Base-by-base conservation (phyloP, 2,329 filamentous ascomycete species). In the Talaromyces sp. region DNA sequence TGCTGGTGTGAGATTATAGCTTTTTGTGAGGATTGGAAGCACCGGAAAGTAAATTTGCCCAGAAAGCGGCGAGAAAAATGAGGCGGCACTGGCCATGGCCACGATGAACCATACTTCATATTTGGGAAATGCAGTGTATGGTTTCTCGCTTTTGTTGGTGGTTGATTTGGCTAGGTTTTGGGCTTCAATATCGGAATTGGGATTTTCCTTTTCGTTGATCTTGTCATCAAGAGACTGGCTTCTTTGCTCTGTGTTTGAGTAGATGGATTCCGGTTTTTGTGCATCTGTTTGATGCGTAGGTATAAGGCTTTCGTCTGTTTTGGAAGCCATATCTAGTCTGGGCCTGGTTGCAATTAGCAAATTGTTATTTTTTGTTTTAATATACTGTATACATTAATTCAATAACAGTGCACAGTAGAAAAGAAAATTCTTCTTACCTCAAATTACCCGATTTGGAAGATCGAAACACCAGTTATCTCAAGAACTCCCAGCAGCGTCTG, bases 11-110 rank as follows among this genome's bases (percentile, higher is more conserved):
- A 64, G 28, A 22, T 61, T 58, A 25, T 65, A 64, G 44, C 70
- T 66, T 59, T 66, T 33, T 2, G 69, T 61, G 15, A 71, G 62
- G 2, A 67, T 59, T 10, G 67, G 67, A 13, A 78, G 62, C 8
- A 73, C 68, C 4, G 76, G 76, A 51, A 76, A 73, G 62, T 77
- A 78, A 30, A 78, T 77, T 58, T 76, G 74, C 6, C 74, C 72
- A 1, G 73, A 73, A 0, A 80, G 67, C 2, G 75, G 77, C 4
- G 74, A 76, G 65, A 79, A 79, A 61, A 79, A 74, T 4, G 73
- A 75, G 10, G 73, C 76, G 57, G 76, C 69, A 2, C 72, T 68
- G 15, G 75, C 72, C 71, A 78, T 74, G 55, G 69, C 62, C 30
- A 77, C 68, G 13, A 78, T 76, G 62, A 75, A 72, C 53, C 67